Conservation (phyloP, 495 filamentous ascomycete genomes). For the Trichoderma gamsii region DNA sequence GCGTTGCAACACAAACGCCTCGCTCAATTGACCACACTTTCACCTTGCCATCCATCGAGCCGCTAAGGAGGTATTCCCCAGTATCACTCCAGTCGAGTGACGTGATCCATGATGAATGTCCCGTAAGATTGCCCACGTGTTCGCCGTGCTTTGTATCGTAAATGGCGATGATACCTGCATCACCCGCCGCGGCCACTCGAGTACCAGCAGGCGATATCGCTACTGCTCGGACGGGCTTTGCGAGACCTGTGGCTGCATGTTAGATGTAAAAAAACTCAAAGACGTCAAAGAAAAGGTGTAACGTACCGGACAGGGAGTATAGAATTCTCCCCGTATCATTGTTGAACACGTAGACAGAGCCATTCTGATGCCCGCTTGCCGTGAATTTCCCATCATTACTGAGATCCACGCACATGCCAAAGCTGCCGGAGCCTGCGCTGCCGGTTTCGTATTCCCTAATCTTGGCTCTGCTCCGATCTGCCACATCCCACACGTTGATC, state of each 20-base stretch:
- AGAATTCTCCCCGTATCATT: constrained; percentile 80
- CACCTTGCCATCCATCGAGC: constrained; percentile 83
- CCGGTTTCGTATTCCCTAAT: constrained; percentile 86
- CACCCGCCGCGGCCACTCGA: constrained; percentile 86
- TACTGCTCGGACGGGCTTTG: constrained; percentile 76
- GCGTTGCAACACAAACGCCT: constrained; percentile 81
- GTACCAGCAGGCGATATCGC: constrained; percentile 80
- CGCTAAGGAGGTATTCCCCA: constrained; percentile 87
- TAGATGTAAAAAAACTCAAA: background rate
- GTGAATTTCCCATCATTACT: constrained; percentile 71
- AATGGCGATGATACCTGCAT: constrained; percentile 78
- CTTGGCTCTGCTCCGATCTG: constrained; percentile 40
- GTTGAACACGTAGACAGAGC: constrained; percentile 89
- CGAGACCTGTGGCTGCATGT: constrained; percentile 54
- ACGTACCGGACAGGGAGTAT: constrained; percentile 76
- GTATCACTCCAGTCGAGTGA: constrained; percentile 87
- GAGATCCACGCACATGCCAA: constrained; percentile 82
- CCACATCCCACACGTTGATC: constrained; percentile 81
- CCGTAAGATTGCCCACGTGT: constrained; percentile 76
- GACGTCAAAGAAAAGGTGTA: background rate
- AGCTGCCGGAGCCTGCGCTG: constrained; percentile 54
- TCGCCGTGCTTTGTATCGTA: constrained; percentile 91
- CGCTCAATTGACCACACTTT: constrained; percentile 91
- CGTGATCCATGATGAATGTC: constrained; percentile 77
- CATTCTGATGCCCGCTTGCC: constrained; percentile 88